phyloP scores from a whole-genome alignment of 805 yeast genomes.

The Wickerhamomyces bovis region DNA sequence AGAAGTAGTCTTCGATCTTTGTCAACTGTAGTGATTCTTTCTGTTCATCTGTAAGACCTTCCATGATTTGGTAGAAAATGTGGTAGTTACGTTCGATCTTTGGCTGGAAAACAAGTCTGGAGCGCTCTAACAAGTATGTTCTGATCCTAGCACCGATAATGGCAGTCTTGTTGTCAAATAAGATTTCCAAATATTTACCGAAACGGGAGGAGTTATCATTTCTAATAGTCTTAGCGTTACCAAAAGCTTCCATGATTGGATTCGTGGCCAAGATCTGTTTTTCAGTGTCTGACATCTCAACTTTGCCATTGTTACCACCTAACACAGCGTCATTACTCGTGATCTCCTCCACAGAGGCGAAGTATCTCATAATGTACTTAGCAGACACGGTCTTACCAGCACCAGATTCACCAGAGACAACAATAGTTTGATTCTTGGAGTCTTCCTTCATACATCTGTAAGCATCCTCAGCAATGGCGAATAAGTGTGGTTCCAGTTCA shows the following conservation, averaged over 20 bases:
- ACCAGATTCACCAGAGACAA: constrained; percentile 96
- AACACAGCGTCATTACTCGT: constrained; percentile 26
- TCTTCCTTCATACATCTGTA: constrained; percentile 90
- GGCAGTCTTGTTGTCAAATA: constrained; percentile 66
- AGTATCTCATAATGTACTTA: constrained; percentile 94
- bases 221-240: constrained; percentile 96
- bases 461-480: constrained; percentile 97
- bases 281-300: constrained; percentile 84
- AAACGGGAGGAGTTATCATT: constrained; percentile 97
- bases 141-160: constrained; percentile 94
- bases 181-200: constrained; percentile 90
- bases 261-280: constrained; percentile 93
- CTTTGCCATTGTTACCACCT: constrained; percentile 37
- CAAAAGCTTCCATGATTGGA: constrained; percentile 97
- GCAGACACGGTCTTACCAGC: constrained; percentile 98
- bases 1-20: constrained; percentile 62
- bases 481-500: constrained; percentile 93
- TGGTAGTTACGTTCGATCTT: constrained; percentile 88
- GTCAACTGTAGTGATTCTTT: constrained; percentile 56
- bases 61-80: constrained; percentile 83
- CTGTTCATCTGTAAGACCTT: constrained; percentile 54
- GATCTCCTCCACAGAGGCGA: constrained; percentile 80
- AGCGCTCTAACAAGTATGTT: constrained; percentile 88
- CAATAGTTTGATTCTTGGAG: constrained; percentile 85
- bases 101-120: constrained; percentile 92